Conservation (phyloP, 495 filamentous ascomycete species). For the Viridothelium virens region DNA sequence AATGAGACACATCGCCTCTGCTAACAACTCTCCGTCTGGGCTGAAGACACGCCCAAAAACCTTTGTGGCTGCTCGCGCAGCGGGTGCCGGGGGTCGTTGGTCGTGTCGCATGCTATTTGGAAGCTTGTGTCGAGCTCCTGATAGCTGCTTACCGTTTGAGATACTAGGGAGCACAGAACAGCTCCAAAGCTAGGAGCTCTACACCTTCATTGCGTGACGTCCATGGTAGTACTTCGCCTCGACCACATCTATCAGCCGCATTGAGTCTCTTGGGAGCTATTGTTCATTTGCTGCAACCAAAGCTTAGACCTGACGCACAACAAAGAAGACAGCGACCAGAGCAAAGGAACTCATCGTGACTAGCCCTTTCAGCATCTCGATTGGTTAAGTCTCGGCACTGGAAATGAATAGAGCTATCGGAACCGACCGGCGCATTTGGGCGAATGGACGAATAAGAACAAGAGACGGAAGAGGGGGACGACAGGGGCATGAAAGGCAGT, state of each 20-base stretch:
- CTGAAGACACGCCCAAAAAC: neutral
- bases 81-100: neutral
- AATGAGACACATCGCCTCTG: slow-evolving; percentile 1
- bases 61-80: neutral
- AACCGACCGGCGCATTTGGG: neutral
- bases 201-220: too few species aligned
- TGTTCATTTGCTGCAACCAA: too few species aligned
- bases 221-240: too few species aligned
- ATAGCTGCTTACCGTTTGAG: too few species aligned
- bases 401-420: neutral
- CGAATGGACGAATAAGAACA: slow-evolving; percentile 2
- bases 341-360: neutral
- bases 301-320: neutral
- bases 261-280: too few species aligned
- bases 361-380: neutral
- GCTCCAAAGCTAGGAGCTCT: neutral
- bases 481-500: neutral
- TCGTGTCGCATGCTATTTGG: neutral
- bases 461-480: neutral
- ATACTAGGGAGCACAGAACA: too few species aligned
- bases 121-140: neutral
- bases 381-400: neutral
- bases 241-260: too few species aligned
- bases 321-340: neutral
- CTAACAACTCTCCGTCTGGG: neutral